phyloP scores from a whole-genome alignment of 345 rosid species.

The Brassica nigra region DNA sequence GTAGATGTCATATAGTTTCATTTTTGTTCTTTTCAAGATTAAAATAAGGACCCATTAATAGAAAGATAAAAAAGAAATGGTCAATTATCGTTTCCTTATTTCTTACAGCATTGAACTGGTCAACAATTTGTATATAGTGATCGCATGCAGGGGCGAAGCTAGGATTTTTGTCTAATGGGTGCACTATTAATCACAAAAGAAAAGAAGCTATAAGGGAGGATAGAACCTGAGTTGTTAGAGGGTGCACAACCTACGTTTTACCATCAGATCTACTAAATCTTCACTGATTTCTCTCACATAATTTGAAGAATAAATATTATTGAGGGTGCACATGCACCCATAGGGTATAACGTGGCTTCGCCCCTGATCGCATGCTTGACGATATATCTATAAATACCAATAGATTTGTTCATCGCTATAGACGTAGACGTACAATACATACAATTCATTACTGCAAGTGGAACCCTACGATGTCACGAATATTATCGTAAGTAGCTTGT shows the following conservation, averaged over 20 bases:
- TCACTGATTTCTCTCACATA: no score
- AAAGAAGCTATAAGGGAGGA: no score
- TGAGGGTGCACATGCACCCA: no score
- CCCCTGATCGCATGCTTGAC: no score
- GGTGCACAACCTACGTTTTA: no score
- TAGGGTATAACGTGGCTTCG: no score
- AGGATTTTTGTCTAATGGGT: no score
- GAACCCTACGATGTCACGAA: slow-evolving; percentile 28
- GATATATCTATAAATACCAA: no score
- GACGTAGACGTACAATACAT: slow-evolving; percentile 6
- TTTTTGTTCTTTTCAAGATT: not conserved
- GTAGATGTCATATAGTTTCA: not conserved
- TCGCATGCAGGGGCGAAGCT: not conserved
- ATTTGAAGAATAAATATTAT: no score
- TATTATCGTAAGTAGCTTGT: slow-evolving; percentile 26
- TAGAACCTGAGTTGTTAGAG: no score
- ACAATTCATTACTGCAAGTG: slow-evolving; percentile 28
- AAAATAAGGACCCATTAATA: not conserved
- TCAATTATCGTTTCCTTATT: not conserved
- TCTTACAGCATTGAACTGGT: not conserved
- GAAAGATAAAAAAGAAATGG: slow-evolving; percentile 16
- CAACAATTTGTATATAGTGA: slow-evolving; percentile 1
- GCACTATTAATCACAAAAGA: no score
- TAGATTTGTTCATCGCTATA: not conserved
- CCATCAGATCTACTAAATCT: no score